Conservation (phyloP, 1,139 yeast species). For the Pneumocystis murina region DNA sequence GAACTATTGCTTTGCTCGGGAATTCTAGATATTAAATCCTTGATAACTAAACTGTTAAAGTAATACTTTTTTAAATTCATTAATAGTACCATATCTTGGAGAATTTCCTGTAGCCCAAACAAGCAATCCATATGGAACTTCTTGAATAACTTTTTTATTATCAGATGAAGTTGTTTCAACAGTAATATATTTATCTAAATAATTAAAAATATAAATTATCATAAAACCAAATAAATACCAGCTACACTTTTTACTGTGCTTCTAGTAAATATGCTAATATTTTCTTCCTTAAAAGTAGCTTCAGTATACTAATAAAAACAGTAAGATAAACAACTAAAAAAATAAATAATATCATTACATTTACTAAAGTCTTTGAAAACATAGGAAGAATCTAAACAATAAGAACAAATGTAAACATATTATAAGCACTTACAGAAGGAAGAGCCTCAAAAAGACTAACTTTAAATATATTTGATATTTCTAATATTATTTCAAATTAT, state of each 20-base stretch:
- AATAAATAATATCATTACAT: neutral
- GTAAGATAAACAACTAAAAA: neutral
- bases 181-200: constrained; percentile 37
- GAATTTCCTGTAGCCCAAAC: constrained; percentile 98
- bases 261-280: constrained; percentile 61
- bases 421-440: constrained; percentile 40
- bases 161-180: constrained; percentile 60
- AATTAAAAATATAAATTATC: neutral
- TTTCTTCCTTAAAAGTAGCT: constrained; percentile 62
- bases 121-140: constrained; percentile 76
- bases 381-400: constrained; percentile 42
- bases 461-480: constrained; percentile 60
- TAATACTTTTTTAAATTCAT: neutral
- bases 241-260: constrained; percentile 82
- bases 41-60: constrained; percentile 40
- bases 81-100: constrained; percentile 28
- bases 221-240: constrained; percentile 2
- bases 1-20: constrained; percentile 77
- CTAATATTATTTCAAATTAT: constrained; percentile 18
- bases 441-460: constrained; percentile 81
- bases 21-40: constrained; percentile 50
- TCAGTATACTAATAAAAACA: constrained; percentile 44
- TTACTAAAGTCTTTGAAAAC: constrained; percentile 71
- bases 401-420: neutral
- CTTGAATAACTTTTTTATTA: constrained; percentile 42